A percentile compares a stretch with the other conserved stretches of the same genome.
Evolutionary conservation across 441 rosid species (phyloP).

Genomic region (Erysimum cheiri): DNA sequence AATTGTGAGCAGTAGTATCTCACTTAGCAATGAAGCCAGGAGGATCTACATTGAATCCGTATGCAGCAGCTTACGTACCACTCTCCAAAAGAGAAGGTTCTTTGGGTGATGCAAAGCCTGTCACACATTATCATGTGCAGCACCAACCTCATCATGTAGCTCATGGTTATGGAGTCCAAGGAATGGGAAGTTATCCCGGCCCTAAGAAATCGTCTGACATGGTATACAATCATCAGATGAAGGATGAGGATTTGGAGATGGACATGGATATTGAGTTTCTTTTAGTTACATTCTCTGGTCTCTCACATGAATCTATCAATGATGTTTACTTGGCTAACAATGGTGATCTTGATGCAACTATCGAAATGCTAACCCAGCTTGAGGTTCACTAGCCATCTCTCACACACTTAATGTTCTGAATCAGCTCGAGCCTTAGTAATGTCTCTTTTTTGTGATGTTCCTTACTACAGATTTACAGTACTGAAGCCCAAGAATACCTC

Average conservation of each 20-base stretch:
- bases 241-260: constrained; percentile 57
- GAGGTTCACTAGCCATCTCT: constrained; percentile 55
- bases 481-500: constrained; percentile 54
- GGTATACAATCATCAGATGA: constrained; percentile 48
- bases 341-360: constrained; percentile 75
- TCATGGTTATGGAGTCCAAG: constrained; percentile 38
- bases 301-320: constrained; percentile 75
- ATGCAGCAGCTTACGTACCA: constrained; percentile 83
- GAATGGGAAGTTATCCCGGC: constrained; percentile 29
- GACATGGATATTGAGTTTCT: constrained; percentile 83
- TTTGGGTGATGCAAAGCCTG: constrained; percentile 35
- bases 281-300: constrained; percentile 63
- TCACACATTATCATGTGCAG: constrained; percentile 30
- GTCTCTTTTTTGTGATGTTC: constrained; percentile 22
- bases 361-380: constrained; percentile 84
- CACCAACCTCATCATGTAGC: constrained; percentile 42
- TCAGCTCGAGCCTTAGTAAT: constrained; percentile 56
- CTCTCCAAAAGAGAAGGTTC: constrained; percentile 64
- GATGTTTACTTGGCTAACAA: constrained; percentile 75
- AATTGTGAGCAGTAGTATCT: background rate
- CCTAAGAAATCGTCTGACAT: constrained; percentile 43
- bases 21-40: constrained; percentile 61
- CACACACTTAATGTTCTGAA: constrained; percentile 36
- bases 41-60: constrained; percentile 75
- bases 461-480: constrained; percentile 49